A percentile compares a stretch with the other conserved stretches of the same genome.
Conservation (phyloP, 768 basidiomycete species). For the Hemileccinum rubropunctum region DNA sequence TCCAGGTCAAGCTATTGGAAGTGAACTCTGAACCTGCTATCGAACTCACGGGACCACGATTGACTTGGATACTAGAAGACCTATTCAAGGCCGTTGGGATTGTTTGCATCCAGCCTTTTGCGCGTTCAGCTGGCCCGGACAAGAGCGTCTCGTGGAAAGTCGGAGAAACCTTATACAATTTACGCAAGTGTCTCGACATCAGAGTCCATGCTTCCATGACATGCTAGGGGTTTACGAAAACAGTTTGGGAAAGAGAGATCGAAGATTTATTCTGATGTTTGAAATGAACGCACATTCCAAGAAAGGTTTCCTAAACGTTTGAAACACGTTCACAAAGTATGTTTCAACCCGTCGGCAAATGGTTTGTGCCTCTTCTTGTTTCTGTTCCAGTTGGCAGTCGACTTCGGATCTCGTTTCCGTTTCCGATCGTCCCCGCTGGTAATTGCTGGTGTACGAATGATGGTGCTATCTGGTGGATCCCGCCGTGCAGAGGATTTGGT, state of each 20-base stretch:
- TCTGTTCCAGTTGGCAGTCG: neutral
- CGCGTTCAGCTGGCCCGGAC: slow-evolving; percentile 3
- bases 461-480: neutral
- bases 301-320: slow-evolving; percentile 9
- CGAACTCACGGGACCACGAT: slow-evolving; percentile 81
- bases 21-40: slow-evolving; percentile 97
- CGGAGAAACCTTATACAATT: slow-evolving; percentile 49
- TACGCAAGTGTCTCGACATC: slow-evolving; percentile 69
- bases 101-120: slow-evolving; percentile 69
- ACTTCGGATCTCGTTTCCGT: slow-evolving; percentile 9
- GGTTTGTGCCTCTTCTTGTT: slow-evolving; percentile 14
- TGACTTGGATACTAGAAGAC: slow-evolving; percentile 79
- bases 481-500: neutral
- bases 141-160: slow-evolving; percentile 40
- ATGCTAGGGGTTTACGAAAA: slow-evolving; percentile 2
- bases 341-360: neutral
- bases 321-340: neutral
- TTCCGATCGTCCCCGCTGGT: slow-evolving; percentile 2
- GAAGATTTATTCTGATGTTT: neutral
- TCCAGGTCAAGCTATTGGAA: slow-evolving; percentile 78
- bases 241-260: neutral
- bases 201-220: slow-evolving; percentile 37
- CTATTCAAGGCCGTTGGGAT: slow-evolving; percentile 71
- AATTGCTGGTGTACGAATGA: neutral
- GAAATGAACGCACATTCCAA: neutral